Percentiles rank a stretch among this genome's conserved stretches.
phyloP scores from a whole-genome alignment of 1,284 basidiomycete genomes.

The Rhodotorula mucilaginosa region DNA sequence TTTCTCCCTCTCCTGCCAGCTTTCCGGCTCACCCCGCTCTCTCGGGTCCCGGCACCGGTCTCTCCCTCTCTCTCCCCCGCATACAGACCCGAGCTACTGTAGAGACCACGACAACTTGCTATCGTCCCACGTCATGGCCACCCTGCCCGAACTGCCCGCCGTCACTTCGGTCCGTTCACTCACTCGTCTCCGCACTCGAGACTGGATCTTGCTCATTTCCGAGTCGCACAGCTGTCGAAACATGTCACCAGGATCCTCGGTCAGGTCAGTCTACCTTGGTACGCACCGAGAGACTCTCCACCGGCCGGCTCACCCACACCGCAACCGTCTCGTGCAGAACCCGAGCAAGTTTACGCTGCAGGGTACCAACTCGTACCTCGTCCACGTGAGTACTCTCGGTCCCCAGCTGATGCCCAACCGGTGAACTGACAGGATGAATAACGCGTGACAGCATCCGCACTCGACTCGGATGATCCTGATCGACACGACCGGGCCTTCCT shows the following conservation, averaged over 20 bases:
- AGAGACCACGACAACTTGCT: too few species aligned
- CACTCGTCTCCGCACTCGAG: background rate
- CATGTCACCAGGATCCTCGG: conserved; percentile 24
- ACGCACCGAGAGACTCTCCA: background rate
- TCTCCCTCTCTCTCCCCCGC: too few species aligned
- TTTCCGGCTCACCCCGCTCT: too few species aligned
- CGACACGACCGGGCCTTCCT: conserved; percentile 61
- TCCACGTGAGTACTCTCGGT: conserved; percentile 47
- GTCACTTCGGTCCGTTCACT: conserved; percentile 4
- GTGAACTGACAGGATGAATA: background rate
- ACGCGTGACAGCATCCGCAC: conserved; percentile 32
- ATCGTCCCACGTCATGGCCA: background rate
- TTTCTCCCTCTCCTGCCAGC: too few species aligned
- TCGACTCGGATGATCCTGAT: conserved; percentile 70
- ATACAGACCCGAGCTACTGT: too few species aligned
- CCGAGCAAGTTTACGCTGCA: conserved; percentile 85
- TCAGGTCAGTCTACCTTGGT: conserved; percentile 9
- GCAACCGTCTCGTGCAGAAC: conserved; percentile 13
- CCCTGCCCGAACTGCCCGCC: conserved; percentile 9
- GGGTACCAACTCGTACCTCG: conserved; percentile 90
- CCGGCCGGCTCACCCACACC: background rate
- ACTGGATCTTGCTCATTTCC: too few species aligned
- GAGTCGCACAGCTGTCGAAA: conserved; percentile 5
- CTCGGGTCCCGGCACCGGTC: too few species aligned
- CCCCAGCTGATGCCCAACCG: too few species aligned